Base-by-base conservation (phyloP, 2,329 filamentous ascomycete genomes). In the Ilyonectria destructans region DNA sequence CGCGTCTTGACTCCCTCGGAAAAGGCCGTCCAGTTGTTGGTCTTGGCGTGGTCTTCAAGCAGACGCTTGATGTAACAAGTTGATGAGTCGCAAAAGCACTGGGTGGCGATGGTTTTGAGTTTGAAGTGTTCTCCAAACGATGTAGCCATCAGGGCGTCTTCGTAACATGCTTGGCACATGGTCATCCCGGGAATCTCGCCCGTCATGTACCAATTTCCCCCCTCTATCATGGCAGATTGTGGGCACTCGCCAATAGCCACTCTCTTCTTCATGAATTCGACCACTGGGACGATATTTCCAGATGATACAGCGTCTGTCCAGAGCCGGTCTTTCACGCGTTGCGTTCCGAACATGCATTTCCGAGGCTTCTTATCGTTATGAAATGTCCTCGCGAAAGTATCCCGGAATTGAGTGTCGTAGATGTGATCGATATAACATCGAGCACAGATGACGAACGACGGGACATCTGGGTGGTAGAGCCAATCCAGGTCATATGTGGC, bases 151-250 rank as follows among this genome's bases (percentile, higher is more conserved):
- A 84, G 74, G n/a, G 77, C 64, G 58, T 83, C 79, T 17, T 79
- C 78, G 51, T 80, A 83, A 69, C 82, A 84, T 4, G 79, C 72
- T 9, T 80, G 79, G 56, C 82, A 85, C n/a, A 84, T 74, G 10
- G 74, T 67, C 12, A 77, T 78, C 2, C 75, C 68, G 0, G 80
- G 78, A 1, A 80, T 78, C 8, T 76, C 71, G 0, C 74, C 55
- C 13, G 82, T 76, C 10, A 65, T 74, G 63, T 83, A 84, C 82
- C 83, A 84, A 1, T 31, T 19, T 8, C 69, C 65, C 1, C 69
- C 69, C 23, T 76, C 68, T 1, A 55, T 59, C 8, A 62, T 19
- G 23, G n/a, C 65, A 2, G 59, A 58, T 31, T 71, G 55, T 2
- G 68, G 66, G 21, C 76, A 78, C 13, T 71, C 61, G 4, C 33